These are phyloP conservation scores for Oryza nivara DNA, from an alignment of 176 grass and related monocot species.

Conservation along the genomic window DNA sequence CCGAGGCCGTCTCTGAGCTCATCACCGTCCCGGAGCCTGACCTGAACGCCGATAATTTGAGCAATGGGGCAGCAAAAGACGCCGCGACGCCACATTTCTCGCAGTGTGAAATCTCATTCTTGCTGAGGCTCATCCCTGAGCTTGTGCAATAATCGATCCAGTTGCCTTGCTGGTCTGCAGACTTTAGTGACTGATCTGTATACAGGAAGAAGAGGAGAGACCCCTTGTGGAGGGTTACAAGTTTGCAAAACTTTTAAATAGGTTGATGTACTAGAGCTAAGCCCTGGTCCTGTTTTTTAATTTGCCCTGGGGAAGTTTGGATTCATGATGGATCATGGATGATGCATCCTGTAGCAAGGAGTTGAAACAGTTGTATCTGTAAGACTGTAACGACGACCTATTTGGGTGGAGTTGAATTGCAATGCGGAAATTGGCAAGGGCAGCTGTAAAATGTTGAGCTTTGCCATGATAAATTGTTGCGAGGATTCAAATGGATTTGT, in stretches of 20 bases:
- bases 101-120: slow-evolving; percentile 69
- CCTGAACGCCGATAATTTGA: slow-evolving; percentile 1
- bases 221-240: slow-evolving; percentile 25
- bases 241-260: not conserved
- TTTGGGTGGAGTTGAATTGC: not conserved
- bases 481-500: no score
- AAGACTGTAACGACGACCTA: not conserved
- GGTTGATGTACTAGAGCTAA: not conserved
- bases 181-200: slow-evolving; percentile 7
- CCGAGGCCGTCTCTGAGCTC: slow-evolving; percentile 60
- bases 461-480: no score
- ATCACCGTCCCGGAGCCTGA: slow-evolving; percentile 30
- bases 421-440: not conserved
- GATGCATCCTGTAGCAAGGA: not conserved
- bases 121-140: slow-evolving; percentile 90
- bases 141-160: slow-evolving; percentile 62
- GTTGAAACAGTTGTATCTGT: not conserved
- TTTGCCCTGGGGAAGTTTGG: not conserved
- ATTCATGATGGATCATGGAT: not conserved
- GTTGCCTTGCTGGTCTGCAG: not conserved
- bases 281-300: slow-evolving; percentile 3
- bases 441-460: no score
- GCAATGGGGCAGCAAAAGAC: not conserved
- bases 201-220: not conserved
- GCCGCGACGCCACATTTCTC: slow-evolving; percentile 62